Conservation (phyloP, 768 basidiomycete species). For the Agaricus blazei region DNA sequence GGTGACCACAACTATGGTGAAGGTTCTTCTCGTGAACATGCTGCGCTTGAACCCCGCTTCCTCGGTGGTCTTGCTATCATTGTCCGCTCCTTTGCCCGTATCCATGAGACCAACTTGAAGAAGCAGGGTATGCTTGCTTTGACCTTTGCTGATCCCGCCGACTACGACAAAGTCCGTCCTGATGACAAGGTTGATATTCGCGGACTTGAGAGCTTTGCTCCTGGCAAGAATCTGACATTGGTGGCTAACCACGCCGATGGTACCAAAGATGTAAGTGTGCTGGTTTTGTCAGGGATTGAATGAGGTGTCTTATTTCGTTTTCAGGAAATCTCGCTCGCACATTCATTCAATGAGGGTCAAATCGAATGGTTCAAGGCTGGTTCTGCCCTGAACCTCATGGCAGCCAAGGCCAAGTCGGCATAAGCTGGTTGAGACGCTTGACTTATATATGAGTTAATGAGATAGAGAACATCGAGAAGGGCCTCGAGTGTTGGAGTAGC, state of each 20-base stretch:
- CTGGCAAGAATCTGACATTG: conserved; percentile 87
- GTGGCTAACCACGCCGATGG: conserved; percentile 82
- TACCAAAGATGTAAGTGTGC: conserved; percentile 48
- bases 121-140: conserved; percentile 99
- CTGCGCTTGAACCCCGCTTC: conserved; percentile 92
- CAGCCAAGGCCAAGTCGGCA: conserved; percentile 47
- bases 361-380: conserved; percentile 99
- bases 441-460: neutral
- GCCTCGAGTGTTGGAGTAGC: neutral
- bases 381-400: conserved; percentile 87
- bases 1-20: conserved; percentile 97
- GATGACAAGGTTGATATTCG: conserved; percentile 86
- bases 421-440: neutral
- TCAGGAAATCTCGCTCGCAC: conserved; percentile 72
- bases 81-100: conserved; percentile 94
- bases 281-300: neutral
- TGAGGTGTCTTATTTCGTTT: conserved; percentile 13
- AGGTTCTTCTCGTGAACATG: conserved; percentile 97
- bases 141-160: conserved; percentile 86
- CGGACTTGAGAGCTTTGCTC: conserved; percentile 84
- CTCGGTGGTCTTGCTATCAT: conserved; percentile 96
- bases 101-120: conserved; percentile 98
- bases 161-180: conserved; percentile 91
- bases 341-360: conserved; percentile 96
- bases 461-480: neutral